Evolutionary conservation across 768 basidiomycete species (phyloP), one percentile per base, ranked within the genome.

Genomic region (Ramaria sp.): DNA sequence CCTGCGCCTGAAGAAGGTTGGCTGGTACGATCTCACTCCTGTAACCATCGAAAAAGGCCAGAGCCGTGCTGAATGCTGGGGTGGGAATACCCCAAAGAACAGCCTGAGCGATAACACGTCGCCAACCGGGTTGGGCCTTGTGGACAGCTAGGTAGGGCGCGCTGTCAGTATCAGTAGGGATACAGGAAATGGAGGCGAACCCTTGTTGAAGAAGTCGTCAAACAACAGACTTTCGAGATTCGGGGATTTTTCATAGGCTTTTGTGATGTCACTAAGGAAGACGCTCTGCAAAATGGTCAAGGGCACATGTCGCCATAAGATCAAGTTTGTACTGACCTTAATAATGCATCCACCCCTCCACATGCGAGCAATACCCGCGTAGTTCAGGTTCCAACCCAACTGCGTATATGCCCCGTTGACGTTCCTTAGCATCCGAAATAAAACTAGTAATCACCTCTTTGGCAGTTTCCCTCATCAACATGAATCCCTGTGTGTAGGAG

Each of bases 291-390:
- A 52, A 42, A 39, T 41, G 22, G 3, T 48, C 17, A 12, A 46
- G 22, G 20, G 34, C 24, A 27, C 27, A 39, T 22, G 50, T 38
- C 39, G 13, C 4, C 54, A 12, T 30, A 22, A 48, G 46, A 31
- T 11, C 41, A 54, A 27, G 27, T 43, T 3, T 15, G 19, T 11
- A 53, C 43, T 61, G 58, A 82, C 88, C 81, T 95, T 95, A 80
- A 99, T 98, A 73, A 99, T 99, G 72, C 95, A 98, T 63, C 96
- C 96, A 63, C 96, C 96, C 66, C 95, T 91, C 96, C 96, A 99
- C 93, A 99, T 99, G 64, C 79, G 83, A 34, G 96, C 96, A 68
- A 99, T 98, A 60, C 93, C 94, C 64, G 93, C 86, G 69, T 95
- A 95, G 80, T 98, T 97, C 70, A 99, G 76, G 71, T 88, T 83